Evolutionary conservation across 345 rosid species (phyloP), one percentile per base, ranked within the genome.

Genomic region (Draba incana): DNA sequence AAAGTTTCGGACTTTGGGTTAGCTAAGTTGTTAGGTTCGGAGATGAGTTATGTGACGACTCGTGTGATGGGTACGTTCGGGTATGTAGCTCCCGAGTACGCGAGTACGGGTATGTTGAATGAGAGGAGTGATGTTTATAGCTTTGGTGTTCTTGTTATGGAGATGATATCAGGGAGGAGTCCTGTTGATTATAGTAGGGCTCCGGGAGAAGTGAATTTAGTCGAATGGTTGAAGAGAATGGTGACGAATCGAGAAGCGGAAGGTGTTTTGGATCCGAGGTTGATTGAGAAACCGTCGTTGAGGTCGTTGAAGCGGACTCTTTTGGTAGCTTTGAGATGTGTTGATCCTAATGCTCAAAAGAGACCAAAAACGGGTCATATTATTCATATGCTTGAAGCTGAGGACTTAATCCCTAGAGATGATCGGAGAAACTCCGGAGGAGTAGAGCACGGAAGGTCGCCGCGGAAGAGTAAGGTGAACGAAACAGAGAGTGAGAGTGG

Each of bases 21-120:
- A 20, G 98, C 98, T 28, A 92, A 92, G 81, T 90, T 92, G 5
- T 80, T 92, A 65, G 93, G 93, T 20, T 87, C 98, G 0, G 98
- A 92, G 76, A 75, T 77, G 77, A 92, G 93, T 58, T 88, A 87
- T 30, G 96, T 92, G 75, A 88, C 96, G 7, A 92, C 98, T 62
- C 98, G 98, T 10, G 98, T 92, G 50, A 92, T 92, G 98, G 98
- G 98, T 66, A 88, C 97, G 39, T 92, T 92, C 47, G 98, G 98
- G 41, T 93, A 90, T 64, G 98, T 93, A 59, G 98, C 98, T 52
- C 98, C 98, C 15, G 98, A 93, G 59, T 93, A 93, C 68, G 98
- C 98, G 6, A 88, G 98, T 77, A 93, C 98, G 0, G 98, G 98
- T 47, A 93, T 93, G 98, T 79, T 93, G 81, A 93, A 90, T 49